These are phyloP conservation scores for Rhizopus sp. DNA, from an alignment of 371 early-diverging fungal species.

Conservation along the genomic window DNA sequence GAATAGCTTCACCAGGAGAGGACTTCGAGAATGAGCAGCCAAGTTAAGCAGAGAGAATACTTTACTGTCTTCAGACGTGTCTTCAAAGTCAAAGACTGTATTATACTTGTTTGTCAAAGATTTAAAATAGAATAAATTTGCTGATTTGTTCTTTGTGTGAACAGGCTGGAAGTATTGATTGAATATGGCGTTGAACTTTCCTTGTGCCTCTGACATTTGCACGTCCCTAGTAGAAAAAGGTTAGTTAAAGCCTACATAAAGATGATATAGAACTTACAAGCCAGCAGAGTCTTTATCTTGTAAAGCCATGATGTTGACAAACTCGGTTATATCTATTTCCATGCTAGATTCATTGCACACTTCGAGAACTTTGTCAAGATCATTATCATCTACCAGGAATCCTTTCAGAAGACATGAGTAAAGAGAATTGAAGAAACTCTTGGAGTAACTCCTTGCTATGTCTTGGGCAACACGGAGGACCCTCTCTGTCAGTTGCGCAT, in stretches of 20 bases:
- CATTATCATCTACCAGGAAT: conserved; percentile 50
- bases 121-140: conserved; percentile 68
- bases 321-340: conserved; percentile 74
- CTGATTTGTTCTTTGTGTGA: conserved; percentile 33
- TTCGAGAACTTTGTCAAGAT: conserved; percentile 58
- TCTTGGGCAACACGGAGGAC: conserved; percentile 40
- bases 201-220: conserved; percentile 38
- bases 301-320: conserved; percentile 63
- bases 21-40: conserved; percentile 53
- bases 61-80: conserved; percentile 22
- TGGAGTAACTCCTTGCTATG: conserved; percentile 47
- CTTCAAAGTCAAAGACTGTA: conserved; percentile 2
- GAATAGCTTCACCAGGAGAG: conserved; percentile 62
- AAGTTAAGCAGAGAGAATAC: conserved; percentile 50
- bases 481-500: conserved; percentile 33
- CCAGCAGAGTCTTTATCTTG: conserved; percentile 38
- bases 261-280: conserved; percentile 31
- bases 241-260: neutral
- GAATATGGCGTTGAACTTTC: conserved; percentile 57
- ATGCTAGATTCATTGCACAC: conserved; percentile 63
- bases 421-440: conserved; percentile 65
- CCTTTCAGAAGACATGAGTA: conserved; percentile 66
- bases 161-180: conserved; percentile 65
- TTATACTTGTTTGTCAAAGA: conserved; percentile 47
- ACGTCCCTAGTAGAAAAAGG: conserved; percentile 30